Percentiles rank a stretch among this genome's conserved stretches.
Conservation (phyloP, 371 early-diverging fungal species). For the Apophysomyces elegans region DNA sequence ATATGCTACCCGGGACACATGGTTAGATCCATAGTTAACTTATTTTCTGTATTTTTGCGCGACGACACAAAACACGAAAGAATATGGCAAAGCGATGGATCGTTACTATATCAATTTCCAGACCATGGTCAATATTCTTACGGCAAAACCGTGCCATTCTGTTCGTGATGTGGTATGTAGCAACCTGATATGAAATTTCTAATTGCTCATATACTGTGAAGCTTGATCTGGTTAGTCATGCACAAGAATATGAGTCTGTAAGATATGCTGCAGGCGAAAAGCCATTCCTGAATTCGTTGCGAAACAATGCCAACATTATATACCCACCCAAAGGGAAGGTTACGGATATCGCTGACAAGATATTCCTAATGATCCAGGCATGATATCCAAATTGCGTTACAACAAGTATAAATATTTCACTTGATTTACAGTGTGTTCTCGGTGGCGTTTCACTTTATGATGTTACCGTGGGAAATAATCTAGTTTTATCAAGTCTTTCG, state of each 20-base stretch:
- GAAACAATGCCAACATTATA: slow-evolving; percentile 40
- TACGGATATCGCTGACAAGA: slow-evolving; percentile 33
- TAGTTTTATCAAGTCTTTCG: slow-evolving; percentile 29
- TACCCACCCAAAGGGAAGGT: slow-evolving; percentile 43
- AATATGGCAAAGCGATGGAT: slow-evolving; percentile 56
- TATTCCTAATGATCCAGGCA: slow-evolving; percentile 47
- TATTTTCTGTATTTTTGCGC: too few relatives aligned
- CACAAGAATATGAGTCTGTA: slow-evolving; percentile 48
- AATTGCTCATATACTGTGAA: slow-evolving; percentile 10
- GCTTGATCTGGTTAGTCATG: slow-evolving; percentile 45
- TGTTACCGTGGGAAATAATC: slow-evolving; percentile 19
- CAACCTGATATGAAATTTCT: not conserved
- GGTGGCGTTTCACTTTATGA: slow-evolving; percentile 42
- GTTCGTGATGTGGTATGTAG: slow-evolving; percentile 39
- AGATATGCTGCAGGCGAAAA: slow-evolving; percentile 55
- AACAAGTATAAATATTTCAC: not conserved
- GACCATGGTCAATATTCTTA: slow-evolving; percentile 44
- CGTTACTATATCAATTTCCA: slow-evolving; percentile 50
- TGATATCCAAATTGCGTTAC: not conserved
- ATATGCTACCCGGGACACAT: not conserved
- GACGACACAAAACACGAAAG: slow-evolving; percentile 18
- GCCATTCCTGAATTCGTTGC: slow-evolving; percentile 40
- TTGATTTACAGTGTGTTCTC: slow-evolving; percentile 37
- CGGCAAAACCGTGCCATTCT: slow-evolving; percentile 21
- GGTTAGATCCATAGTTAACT: not conserved